phyloP scores from a whole-genome alignment of 441 rosid species.

The Populus trichocarpa region DNA sequence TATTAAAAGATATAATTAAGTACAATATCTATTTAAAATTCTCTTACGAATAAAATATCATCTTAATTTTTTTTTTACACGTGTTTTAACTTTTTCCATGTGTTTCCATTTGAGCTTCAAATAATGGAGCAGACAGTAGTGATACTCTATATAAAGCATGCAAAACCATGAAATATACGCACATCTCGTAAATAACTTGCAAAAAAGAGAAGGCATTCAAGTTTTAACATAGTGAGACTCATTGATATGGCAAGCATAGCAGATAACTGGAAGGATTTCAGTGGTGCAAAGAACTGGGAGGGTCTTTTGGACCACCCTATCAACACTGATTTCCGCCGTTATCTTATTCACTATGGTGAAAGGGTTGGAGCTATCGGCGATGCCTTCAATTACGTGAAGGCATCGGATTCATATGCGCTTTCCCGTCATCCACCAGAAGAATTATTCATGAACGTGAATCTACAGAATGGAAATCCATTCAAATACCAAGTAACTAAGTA shows the following conservation, averaged over 20 bases:
- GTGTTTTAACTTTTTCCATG: too few species aligned
- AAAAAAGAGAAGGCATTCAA: too few species aligned
- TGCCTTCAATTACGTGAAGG: slow-evolving; percentile 10
- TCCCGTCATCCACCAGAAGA: slow-evolving; percentile 10
- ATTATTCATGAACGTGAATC: slow-evolving; percentile 20
- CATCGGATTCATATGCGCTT: slow-evolving; percentile 3
- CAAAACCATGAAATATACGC: too few species aligned
- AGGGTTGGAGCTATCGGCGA: slow-evolving; percentile 17
- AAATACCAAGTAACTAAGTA: slow-evolving; percentile 22
- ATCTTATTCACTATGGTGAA: slow-evolving; percentile 33
- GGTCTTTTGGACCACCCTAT: slow-evolving; percentile 28
- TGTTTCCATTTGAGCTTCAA: too few species aligned
- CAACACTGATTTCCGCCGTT: slow-evolving; percentile 25
- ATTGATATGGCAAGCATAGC: not conserved
- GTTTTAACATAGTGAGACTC: too few species aligned
- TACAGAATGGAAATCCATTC: slow-evolving; percentile 15
- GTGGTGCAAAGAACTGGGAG: slow-evolving; percentile 26
- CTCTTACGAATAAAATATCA: too few species aligned
- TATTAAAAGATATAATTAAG: too few species aligned
- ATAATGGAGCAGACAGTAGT: too few species aligned
- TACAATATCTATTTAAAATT: too few species aligned
- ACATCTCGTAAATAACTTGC: too few species aligned
- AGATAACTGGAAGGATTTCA: slow-evolving; percentile 23
- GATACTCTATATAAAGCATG: too few species aligned
- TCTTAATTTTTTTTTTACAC: too few species aligned